These are phyloP conservation scores for Annulohypoxylon bovei DNA, from an alignment of 495 filamentous ascomycete species.

Conservation along the genomic window DNA sequence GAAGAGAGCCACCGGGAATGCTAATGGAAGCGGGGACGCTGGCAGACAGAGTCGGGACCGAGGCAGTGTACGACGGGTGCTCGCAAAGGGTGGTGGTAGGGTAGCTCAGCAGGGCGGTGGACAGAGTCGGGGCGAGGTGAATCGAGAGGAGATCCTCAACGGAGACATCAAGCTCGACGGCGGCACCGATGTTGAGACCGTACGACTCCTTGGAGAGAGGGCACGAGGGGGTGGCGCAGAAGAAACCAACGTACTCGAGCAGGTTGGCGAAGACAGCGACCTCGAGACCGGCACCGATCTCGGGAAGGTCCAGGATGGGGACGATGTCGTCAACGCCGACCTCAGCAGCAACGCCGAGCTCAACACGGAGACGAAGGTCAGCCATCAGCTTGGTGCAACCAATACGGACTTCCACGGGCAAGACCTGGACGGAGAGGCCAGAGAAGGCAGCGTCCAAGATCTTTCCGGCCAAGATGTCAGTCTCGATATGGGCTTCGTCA, in stretches of 20 bases:
- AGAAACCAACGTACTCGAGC: conserved; percentile 53
- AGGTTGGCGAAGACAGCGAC: conserved; percentile 55
- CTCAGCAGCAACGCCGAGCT: conserved; percentile 41
- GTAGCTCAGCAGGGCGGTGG: conserved; percentile 50
- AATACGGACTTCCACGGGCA: conserved; percentile 46
- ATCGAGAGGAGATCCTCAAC: conserved; percentile 51
- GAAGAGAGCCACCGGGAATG: conserved; percentile 1
- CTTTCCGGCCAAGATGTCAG: conserved; percentile 53
- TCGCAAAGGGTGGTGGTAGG: conserved; percentile 51
- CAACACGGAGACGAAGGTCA: conserved; percentile 47
- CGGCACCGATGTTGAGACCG: conserved; percentile 52
- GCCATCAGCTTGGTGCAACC: conserved; percentile 48
- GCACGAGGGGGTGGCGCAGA: conserved; percentile 45
- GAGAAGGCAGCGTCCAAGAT: conserved; percentile 48
- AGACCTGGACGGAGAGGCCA: conserved; percentile 45
- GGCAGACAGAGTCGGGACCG: conserved; percentile 25
- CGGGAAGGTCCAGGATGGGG: conserved; percentile 42
- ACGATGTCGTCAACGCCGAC: conserved; percentile 41
- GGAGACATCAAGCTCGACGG: conserved; percentile 48
- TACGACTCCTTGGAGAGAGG: conserved; percentile 48
- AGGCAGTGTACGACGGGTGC: conserved; percentile 37
- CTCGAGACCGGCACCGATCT: conserved; percentile 53
- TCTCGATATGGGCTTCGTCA: conserved; percentile 50
- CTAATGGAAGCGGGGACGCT: conserved; percentile 4
- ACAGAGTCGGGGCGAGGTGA: conserved; percentile 49